phyloP scores from a whole-genome alignment of 345 rosid genomes.

The Cochlearia excelsa region DNA sequence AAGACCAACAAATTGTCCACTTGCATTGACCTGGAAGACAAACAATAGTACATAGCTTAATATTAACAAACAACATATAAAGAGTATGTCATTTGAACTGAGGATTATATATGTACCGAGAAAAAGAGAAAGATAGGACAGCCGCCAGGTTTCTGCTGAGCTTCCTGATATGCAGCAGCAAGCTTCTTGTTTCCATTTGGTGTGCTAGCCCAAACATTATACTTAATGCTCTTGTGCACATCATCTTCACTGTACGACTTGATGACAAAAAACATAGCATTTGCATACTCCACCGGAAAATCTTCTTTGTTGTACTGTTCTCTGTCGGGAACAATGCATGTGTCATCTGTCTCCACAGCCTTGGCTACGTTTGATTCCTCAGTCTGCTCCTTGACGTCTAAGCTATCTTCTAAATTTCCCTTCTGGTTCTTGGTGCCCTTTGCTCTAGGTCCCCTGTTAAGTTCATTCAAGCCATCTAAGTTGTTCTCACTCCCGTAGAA shows the following conservation, averaged over 20 bases:
- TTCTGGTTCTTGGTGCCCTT: conserved; percentile 55
- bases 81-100: not conserved
- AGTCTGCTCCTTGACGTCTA: conserved; percentile 42
- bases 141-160: conserved; percentile 54
- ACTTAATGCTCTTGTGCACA: conserved; percentile 79
- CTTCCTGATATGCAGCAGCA: conserved; percentile 70
- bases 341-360: conserved; percentile 41
- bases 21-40: conserved; percentile 58
- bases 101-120: conserved; percentile 50
- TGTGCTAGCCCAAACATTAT: conserved; percentile 84
- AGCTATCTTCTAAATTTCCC: conserved; percentile 35
- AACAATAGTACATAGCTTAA: not conserved
- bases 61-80: no score
- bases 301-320: conserved; percentile 56
- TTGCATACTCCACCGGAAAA: conserved; percentile 49
- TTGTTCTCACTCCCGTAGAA: conserved; percentile 48
- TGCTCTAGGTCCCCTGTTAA: conserved; percentile 75
- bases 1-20: conserved; percentile 85
- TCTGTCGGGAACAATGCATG: conserved; percentile 36
- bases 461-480: conserved; percentile 65
- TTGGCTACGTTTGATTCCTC: conserved; percentile 26
- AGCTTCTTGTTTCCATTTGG: conserved; percentile 85
- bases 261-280: conserved; percentile 66
- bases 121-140: conserved; percentile 69
- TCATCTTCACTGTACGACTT: conserved; percentile 92